Percentiles rank a stretch among this genome's conserved stretches.
Evolutionary conservation across 371 early-diverging fungal species (phyloP).

Genomic region (Circinella umbellata): DNA sequence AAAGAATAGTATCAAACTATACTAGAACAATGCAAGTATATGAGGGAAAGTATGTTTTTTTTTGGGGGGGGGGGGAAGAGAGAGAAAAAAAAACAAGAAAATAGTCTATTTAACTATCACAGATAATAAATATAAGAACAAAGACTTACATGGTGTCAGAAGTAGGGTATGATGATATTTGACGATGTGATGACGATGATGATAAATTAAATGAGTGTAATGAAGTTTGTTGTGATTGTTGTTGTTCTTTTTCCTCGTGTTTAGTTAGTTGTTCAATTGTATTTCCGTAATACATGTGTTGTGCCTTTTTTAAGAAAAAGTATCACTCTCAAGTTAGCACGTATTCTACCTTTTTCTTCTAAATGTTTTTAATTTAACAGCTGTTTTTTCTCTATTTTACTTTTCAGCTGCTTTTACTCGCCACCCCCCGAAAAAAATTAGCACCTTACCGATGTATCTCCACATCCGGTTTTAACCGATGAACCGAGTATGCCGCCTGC

Average conservation of each 20-base stretch:
- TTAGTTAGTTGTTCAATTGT: neutral
- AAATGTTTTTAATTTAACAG: neutral
- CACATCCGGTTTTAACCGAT: slow-evolving; percentile 4
- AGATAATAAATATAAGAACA: neutral
- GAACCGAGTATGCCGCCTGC: neutral
- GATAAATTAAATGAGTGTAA: neutral
- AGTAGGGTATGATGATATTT: neutral
- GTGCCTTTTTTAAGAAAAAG: no score
- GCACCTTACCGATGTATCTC: neutral
- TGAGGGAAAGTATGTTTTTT: no score
- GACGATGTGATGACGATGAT: neutral
- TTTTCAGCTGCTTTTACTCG: neutral
- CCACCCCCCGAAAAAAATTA: neutral
- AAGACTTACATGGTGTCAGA: slow-evolving; percentile 1
- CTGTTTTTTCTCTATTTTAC: neutral
- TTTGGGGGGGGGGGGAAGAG: no score
- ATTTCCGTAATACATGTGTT: neutral
- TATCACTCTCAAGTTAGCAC: no score
- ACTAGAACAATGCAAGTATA: no score
- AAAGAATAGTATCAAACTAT: no score
- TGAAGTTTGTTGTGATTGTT: neutral
- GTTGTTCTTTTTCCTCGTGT: neutral
- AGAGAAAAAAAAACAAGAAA: no score
- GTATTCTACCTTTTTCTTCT: neutral
- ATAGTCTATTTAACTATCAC: no score